Conservation (phyloP, 1,284 basidiomycete genomes). For the Tilletia indica region DNA sequence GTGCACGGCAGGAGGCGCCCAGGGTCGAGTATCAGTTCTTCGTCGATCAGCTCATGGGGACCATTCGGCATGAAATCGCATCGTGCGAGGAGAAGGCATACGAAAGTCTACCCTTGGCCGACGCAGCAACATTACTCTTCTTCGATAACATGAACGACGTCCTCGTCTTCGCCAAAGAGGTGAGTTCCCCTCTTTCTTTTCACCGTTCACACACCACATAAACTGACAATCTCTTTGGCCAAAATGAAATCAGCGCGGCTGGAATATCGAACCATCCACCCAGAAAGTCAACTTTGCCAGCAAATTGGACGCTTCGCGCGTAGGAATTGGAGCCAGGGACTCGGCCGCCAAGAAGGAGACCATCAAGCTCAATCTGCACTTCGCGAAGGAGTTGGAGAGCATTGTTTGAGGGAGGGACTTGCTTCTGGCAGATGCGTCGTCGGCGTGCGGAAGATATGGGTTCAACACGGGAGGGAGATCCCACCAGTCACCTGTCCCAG, state of each 20-base stretch:
- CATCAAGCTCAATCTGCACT: slow-evolving; percentile 49
- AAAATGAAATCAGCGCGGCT: slow-evolving; percentile 51
- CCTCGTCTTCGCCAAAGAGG: slow-evolving; percentile 71
- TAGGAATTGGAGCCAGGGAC: slow-evolving; percentile 26
- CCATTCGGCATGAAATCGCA: slow-evolving; percentile 86
- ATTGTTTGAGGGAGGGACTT: slow-evolving; percentile 37
- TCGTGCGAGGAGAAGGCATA: slow-evolving; percentile 89
- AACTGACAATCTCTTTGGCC: no score
- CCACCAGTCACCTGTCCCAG: background rate
- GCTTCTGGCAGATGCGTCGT: background rate
- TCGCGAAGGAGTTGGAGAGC: slow-evolving; percentile 54
- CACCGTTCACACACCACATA: no score
- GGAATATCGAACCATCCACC: slow-evolving; percentile 56
- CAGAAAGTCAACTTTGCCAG: slow-evolving; percentile 51
- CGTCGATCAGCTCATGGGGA: slow-evolving; percentile 85
- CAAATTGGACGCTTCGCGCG: slow-evolving; percentile 25
- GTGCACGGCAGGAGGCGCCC: slow-evolving; percentile 74
- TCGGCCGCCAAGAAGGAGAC: slow-evolving; percentile 44
- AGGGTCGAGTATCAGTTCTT: slow-evolving; percentile 83
- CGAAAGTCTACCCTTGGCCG: slow-evolving; percentile 78
- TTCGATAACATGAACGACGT: slow-evolving; percentile 77
- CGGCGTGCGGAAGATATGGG: no score
- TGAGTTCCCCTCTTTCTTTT: slow-evolving; percentile 10
- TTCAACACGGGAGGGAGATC: no score
- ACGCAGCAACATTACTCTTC: slow-evolving; percentile 83